Evolutionary conservation across 73 alveolate genomes (phyloP), one percentile per base, ranked within the genome.

Genomic region (Paramecium caudatum): DNA sequence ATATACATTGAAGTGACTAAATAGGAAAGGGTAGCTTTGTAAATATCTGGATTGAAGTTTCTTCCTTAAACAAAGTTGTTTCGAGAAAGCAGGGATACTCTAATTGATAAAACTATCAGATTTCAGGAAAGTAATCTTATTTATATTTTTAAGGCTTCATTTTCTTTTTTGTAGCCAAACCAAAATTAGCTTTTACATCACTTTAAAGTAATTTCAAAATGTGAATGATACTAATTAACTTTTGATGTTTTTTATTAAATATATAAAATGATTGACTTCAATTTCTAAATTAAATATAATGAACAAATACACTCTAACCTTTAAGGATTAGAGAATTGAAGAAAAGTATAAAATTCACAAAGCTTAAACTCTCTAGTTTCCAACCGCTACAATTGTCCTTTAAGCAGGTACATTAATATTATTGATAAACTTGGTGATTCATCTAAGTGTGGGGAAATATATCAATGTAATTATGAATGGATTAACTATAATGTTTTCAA

Each of bases 321-420:
- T 49, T 15, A 49, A 49, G 25, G 70, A 49, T 36, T 49, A 33
- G 25, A 49, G 25, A 49, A 49, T 49, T 49, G 70, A 49, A 49
- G 70, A 49, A 49, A 33, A 49, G 36, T 49, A 49, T 49, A 21
- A 21, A n/a, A 3, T 49, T 5, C 12, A 49, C 25, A 6, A 36
- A 12, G 1, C 39, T n/a, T 21, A 6, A 2, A 49, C 70, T n/a
- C 10, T 49, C 4, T 15, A 49, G 25, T 49, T 49, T 49, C 70
- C 70, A 49, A 49, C 70, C 17, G 15, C 25, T 5, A 49, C 70
- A 49, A 21, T 21, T 49, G 70, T 49, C 2, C 17, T 36, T 5
- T 33, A 36, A 49, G 70, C 39, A 15, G 70, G 70, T 5, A 21
- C 5, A 10, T 49, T 49, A 15, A 33, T 49, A 21, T 49, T 49